phyloP scores from a whole-genome alignment of 805 yeast species.

The Candida qinlingensis region DNA sequence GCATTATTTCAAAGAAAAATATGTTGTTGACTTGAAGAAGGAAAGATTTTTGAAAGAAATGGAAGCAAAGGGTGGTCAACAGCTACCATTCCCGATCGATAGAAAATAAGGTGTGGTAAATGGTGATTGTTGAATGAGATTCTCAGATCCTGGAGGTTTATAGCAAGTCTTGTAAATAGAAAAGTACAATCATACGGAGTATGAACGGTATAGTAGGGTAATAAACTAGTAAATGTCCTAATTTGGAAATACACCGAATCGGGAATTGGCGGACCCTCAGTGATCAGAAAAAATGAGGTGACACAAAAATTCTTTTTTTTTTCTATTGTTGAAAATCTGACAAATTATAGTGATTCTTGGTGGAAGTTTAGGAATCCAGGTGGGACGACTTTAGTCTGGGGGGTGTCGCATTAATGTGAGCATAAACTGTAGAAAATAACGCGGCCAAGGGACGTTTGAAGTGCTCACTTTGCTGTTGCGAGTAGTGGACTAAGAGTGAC shows the following conservation, averaged over 20 bases:
- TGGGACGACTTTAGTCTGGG: too few species aligned
- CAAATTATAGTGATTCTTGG: neutral
- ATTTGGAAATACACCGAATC: neutral
- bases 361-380: neutral
- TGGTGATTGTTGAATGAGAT: too few species aligned
- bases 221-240: neutral
- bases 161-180: neutral
- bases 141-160: too few species aligned
- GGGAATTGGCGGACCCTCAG: neutral
- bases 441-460: too few species aligned
- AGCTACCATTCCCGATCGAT: constrained; percentile 23
- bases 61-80: constrained; percentile 55
- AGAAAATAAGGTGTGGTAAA: constrained; percentile 6
- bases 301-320: neutral
- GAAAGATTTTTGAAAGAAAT: constrained; percentile 64
- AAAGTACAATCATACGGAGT: neutral
- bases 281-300: neutral
- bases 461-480: too few species aligned
- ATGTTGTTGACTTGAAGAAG: constrained; percentile 70
- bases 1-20: constrained; percentile 83
- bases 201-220: neutral
- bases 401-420: too few species aligned
- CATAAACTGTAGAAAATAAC: too few species aligned
- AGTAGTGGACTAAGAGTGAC: too few species aligned
- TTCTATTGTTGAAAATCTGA: neutral